Evolutionary conservation across 169 alveolate species (phyloP).

Genomic region (Cryptosporidium felis): DNA sequence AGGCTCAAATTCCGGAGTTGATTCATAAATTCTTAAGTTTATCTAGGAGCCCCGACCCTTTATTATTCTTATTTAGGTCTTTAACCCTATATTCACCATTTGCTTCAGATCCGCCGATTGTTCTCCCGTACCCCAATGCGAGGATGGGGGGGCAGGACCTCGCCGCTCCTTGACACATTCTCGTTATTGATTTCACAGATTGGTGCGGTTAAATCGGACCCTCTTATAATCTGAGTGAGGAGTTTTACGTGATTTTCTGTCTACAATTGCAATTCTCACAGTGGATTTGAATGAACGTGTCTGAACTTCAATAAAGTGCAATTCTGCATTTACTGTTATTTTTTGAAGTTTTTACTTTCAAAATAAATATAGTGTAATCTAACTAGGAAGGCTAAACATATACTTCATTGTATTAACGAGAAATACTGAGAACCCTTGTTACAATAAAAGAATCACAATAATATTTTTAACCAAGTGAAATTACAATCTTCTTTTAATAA

Average conservation of each 20-base stretch:
- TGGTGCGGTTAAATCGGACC: conserved; percentile 33
- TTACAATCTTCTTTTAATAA: not conserved
- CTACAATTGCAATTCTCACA: conserved; percentile 65
- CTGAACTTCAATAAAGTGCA: conserved; percentile 44
- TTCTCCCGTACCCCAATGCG: no score
- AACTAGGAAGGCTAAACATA: not conserved
- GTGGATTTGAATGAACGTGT: conserved; percentile 47
- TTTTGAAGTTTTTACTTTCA: not conserved
- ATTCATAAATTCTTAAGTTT: not conserved
- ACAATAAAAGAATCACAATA: not conserved
- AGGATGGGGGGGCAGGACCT: not conserved
- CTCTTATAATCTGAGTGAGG: conserved; percentile 53
- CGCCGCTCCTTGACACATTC: conserved; percentile 1
- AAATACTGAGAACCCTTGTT: conserved; percentile 48
- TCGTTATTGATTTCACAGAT: not conserved
- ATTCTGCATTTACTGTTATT: conserved; percentile 37
- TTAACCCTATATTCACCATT: no score
- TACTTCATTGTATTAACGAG: not conserved
- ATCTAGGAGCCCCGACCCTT: no score
- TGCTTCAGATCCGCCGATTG: no score
- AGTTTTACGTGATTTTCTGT: conserved; percentile 46
- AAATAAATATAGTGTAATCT: conserved; percentile 8
- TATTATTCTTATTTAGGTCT: no score
- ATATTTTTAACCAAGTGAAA: not conserved
- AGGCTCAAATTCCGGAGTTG: not conserved